Conservation (phyloP, 225 moss, liverwort and hornwort genomes). For the Polytrichum commune region DNA sequence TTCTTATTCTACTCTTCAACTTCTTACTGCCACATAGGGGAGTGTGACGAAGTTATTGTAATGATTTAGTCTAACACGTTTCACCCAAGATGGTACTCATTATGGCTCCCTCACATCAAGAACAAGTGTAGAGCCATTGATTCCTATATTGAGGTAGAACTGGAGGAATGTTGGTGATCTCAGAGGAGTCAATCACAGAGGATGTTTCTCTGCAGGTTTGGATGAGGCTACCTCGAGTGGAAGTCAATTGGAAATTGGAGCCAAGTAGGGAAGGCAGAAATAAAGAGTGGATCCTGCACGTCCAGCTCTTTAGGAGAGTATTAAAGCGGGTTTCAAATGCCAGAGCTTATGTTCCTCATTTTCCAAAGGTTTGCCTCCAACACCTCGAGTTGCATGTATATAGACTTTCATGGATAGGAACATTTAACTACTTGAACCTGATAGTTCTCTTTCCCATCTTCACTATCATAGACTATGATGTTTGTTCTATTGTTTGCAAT, state of each 20-base stretch:
- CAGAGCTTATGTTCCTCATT: constrained; percentile 86
- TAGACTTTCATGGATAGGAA: no score
- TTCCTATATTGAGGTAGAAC: no score
- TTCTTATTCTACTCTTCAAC: constrained; percentile 5
- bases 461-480: no score
- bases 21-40: constrained; percentile 13
- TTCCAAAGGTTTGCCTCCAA: constrained; percentile 70
- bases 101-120: no score
- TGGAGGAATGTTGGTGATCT: no score
- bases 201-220: constrained; percentile 41
- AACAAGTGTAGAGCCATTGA: no score
- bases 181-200: no score
- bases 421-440: not conserved
- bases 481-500: no score
- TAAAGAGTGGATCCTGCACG: constrained; percentile 56
- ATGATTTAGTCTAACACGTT: no score
- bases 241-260: constrained; percentile 66
- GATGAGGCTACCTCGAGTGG: constrained; percentile 73
- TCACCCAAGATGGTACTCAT: no score
- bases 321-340: constrained; percentile 45
- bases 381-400: no score
- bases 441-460: not conserved
- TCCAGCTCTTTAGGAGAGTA: constrained; percentile 55
- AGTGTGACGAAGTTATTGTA: not conserved
- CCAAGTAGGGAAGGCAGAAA: constrained; percentile 38